Conservation (phyloP, 306 rosid species). For the Styphnolobium japonicum region DNA sequence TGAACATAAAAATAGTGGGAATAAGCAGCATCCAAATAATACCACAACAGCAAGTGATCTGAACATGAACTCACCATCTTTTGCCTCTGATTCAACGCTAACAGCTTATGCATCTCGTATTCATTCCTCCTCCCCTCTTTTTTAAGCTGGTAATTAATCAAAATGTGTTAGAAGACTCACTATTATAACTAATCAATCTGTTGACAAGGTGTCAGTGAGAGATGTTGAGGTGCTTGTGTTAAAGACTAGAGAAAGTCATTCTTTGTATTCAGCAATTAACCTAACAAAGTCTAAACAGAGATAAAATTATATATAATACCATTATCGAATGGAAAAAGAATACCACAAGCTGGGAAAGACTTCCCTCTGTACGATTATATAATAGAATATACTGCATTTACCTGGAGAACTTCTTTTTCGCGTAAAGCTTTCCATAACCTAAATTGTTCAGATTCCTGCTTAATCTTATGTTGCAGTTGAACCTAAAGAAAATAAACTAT, state of each 20-base stretch:
- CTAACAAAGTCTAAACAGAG: background rate
- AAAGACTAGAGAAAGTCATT: background rate
- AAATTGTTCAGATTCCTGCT: constrained; percentile 97
- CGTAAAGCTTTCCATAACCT: constrained; percentile 93
- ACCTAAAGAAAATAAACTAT: constrained; percentile 48
- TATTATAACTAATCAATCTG: background rate
- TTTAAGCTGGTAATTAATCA: constrained; percentile 70
- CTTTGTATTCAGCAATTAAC: background rate
- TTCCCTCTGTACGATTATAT: background rate
- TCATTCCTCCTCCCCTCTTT: constrained; percentile 98
- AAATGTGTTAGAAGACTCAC: constrained; percentile 13
- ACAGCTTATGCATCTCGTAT: constrained; percentile 91
- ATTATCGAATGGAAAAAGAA: background rate
- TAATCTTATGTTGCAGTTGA: constrained; percentile 94
- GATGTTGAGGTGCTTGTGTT: background rate
- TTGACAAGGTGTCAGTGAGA: background rate
- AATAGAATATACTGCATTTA: constrained; percentile 24
- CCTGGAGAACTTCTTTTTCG: constrained; percentile 98
- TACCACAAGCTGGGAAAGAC: background rate
- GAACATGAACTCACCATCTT: constrained; percentile 66
- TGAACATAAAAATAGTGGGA: constrained; percentile 3
- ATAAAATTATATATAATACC: background rate
- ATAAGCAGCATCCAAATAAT: constrained; percentile 6
- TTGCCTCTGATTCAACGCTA: constrained; percentile 95
- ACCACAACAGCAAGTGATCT: background rate